These are phyloP conservation scores for Pythium biforme DNA, from an alignment of 352 stramenopile species.

Conservation along the genomic window DNA sequence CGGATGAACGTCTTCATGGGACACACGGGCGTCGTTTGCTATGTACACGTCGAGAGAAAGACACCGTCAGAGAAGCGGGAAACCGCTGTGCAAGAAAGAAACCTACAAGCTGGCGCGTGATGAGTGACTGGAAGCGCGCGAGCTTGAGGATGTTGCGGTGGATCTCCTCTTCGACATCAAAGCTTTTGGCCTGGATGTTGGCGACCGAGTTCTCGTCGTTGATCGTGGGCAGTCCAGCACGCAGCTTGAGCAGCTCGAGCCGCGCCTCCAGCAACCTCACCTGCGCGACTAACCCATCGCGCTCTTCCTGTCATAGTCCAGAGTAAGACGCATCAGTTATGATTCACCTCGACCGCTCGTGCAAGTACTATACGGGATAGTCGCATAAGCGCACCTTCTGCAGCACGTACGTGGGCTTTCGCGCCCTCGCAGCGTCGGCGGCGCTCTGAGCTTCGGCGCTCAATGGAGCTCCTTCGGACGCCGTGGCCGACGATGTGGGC, in stretches of 20 bases:
- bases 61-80: not conserved
- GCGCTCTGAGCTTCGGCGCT: not conserved
- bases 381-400: not conserved
- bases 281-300: conserved; percentile 5
- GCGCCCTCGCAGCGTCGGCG: not conserved
- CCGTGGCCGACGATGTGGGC: not conserved
- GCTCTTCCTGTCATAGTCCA: conserved; percentile 13
- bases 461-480: not conserved
- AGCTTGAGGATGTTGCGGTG: conserved; percentile 14
- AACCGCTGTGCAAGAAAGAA: not conserved
- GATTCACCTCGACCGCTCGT: not conserved
- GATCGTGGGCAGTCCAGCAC: conserved; percentile 11
- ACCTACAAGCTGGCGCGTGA: conserved; percentile 13
- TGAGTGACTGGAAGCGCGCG: conserved; percentile 11
- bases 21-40: conserved; percentile 4
- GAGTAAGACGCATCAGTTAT: no score
- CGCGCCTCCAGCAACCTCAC: conserved; percentile 6
- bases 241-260: conserved; percentile 21
- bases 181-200: conserved; percentile 3
- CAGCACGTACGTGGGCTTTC: conserved; percentile 9
- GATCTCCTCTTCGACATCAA: conserved; percentile 20
- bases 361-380: not conserved
- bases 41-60: no score
- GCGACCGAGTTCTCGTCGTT: conserved; percentile 13
- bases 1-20: conserved; percentile 18